Base-by-base conservation (phyloP, 768 basidiomycete species). In the Nidula microcarpa region DNA sequence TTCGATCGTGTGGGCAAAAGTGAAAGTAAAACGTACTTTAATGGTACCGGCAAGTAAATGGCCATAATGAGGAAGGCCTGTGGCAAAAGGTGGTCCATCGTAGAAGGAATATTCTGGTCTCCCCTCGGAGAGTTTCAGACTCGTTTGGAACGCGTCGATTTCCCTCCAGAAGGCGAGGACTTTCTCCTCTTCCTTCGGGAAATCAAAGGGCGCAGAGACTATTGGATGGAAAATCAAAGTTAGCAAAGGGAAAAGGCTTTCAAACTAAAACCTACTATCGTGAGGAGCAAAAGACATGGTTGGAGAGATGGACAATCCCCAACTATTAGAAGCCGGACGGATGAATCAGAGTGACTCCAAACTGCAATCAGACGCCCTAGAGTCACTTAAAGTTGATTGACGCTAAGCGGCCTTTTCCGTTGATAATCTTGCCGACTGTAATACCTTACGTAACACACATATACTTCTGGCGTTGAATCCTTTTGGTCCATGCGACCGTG, bases 141-240 rank as follows among this genome's bases (percentile, higher is more conserved):
- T 92, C 6, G 95, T 98, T 65, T 88, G 84, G 73, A 99, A 99
- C 56, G 97, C 97, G 75, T 98, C 93, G 67, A 99, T 99, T 67
- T 95, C 94, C 60, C 82, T 78, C 96, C 96, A 98, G 73, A 84
- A 98, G 49, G 79, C 77, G 56, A 97, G 74, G 52, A 97, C 92
- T 62, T 94, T 93, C 65, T 89, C 86, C 67, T 95, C 93, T 69
- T 94, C 93, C 69, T 84, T 84, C 16, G 93, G 75, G 65, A 94
- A 96, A 68, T 85, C 85, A 69, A 96, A 96, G 14, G 74, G 74
- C 14, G 83, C 75, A 52, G 88, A 81, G 62, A 93, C 91, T 94
- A 30, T 30, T 55, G 3, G 35, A 14, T 57, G 39, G 54, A 55
- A 47, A 30, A 54, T 49, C 36, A 58, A 59, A 33, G 23, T 30